Evolutionary conservation across 805 yeast species (phyloP).

Genomic region (Monosporozyma solicola): DNA sequence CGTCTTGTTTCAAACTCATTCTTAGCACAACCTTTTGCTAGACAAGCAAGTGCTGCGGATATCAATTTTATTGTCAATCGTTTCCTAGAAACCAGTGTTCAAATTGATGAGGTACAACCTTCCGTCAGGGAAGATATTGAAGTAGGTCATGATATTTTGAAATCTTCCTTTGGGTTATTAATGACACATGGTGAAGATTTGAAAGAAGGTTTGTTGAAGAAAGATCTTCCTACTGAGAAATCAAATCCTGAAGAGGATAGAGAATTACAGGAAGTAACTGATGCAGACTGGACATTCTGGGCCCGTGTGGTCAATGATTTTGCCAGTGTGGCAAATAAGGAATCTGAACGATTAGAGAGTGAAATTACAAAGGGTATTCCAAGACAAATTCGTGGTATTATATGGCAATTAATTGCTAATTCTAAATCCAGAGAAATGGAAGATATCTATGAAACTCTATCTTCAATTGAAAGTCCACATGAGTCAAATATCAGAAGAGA

Average conservation of each 20-base stretch:
- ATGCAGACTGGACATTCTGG: slow-evolving; percentile 83
- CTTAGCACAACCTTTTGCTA: neutral
- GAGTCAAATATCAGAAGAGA: slow-evolving; percentile 76
- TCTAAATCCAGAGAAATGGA: slow-evolving; percentile 53
- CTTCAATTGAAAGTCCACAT: slow-evolving; percentile 52
- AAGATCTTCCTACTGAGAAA: slow-evolving; percentile 2
- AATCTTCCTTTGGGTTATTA: slow-evolving; percentile 22
- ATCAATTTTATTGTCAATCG: slow-evolving; percentile 55
- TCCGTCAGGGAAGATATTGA: slow-evolving; percentile 44
- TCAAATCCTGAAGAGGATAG: slow-evolving; percentile 12
- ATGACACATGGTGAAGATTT: slow-evolving; percentile 13
- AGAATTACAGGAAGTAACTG: slow-evolving; percentile 32
- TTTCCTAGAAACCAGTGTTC: slow-evolving; percentile 46
- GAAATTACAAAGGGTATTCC: slow-evolving; percentile 78
- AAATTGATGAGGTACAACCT: slow-evolving; percentile 40
- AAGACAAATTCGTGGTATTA: slow-evolving; percentile 70
- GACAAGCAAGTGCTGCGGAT: slow-evolving; percentile 27
- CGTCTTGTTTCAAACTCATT: slow-evolving; percentile 9
- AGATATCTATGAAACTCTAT: slow-evolving; percentile 27
- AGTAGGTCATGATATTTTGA: slow-evolving; percentile 39
- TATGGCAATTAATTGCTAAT: slow-evolving; percentile 85
- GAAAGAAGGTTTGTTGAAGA: slow-evolving; percentile 3
- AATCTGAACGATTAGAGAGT: slow-evolving; percentile 48
- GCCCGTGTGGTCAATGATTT: slow-evolving; percentile 71
- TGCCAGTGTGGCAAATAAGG: slow-evolving; percentile 50